Percentiles rank a stretch among this genome's conserved stretches.
These are phyloP conservation scores for Fistulinella prunicolor DNA, from an alignment of 768 basidiomycete species.

Conservation along the genomic window DNA sequence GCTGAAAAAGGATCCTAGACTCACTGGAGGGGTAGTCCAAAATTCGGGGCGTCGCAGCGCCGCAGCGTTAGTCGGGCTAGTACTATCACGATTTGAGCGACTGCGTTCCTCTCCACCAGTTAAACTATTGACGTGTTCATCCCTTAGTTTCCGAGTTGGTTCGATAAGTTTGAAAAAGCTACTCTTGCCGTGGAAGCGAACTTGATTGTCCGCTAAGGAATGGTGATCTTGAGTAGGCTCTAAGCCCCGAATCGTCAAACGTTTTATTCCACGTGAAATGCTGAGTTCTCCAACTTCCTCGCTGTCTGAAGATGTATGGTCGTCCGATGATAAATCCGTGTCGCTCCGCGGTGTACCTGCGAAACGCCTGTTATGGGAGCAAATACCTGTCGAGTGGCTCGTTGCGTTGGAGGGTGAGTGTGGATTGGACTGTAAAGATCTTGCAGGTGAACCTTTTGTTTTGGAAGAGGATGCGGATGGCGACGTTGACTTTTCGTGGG, in stretches of 20 bases:
- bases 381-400: conserved; percentile 3
- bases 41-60: conserved; percentile 43
- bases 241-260: conserved; percentile 36
- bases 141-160: conserved; percentile 49
- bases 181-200: conserved; percentile 62
- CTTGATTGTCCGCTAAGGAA: conserved; percentile 37
- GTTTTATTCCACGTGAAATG: conserved; percentile 37
- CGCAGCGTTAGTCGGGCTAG: conserved; percentile 21
- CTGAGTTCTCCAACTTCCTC: conserved; percentile 40
- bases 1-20: conserved; percentile 18
- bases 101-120: conserved; percentile 16
- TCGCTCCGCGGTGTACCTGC: conserved; percentile 26
- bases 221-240: conserved; percentile 35
- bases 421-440: conserved; percentile 6
- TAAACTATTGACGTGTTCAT: conserved; percentile 45
- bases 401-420: conserved; percentile 7
- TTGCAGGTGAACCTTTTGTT: conserved; percentile 12
- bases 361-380: conserved; percentile 12
- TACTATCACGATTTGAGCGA: conserved; percentile 16
- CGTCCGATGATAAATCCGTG: conserved; percentile 28
- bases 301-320: conserved; percentile 32
- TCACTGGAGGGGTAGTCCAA: conserved; percentile 57
- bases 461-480: conserved; percentile 16
- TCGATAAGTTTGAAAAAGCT: conserved; percentile 55
- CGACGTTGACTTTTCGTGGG: conserved; percentile 24